Evolutionary conservation across 2,329 filamentous ascomycete species (phyloP), one percentile per base, ranked within the genome.

Genomic region (Pseudogymnoascus verrucosus): DNA sequence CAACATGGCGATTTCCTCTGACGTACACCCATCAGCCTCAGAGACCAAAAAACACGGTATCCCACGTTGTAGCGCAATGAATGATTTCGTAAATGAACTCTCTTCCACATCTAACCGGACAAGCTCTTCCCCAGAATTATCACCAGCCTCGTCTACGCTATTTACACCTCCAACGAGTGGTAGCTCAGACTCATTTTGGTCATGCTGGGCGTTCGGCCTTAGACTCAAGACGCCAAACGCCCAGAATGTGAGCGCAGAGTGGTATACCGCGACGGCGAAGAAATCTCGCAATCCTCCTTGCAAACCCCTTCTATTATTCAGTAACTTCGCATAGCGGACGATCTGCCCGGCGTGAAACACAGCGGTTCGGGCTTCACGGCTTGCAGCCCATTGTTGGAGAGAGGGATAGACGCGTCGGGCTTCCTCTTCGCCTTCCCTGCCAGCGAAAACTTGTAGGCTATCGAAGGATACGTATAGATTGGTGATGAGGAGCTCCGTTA

Each of bases 331-430:
- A 42, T 83, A 81, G 6, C 85, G 81, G 4, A 90, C 71, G 1
- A 89, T 79, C 72, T 89, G 88, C 0, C 85, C 87, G 1, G 88
- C 88, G 67, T 88, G 85, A 82, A 84, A 90, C 0, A 89, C 71
- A 8, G 86, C 83, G 65, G 83, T 81, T 28, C 86, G 79, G 6
- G 85, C 81, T 21, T 84, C 80, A 1, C 76, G 69, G 40, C 78
- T 85, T 36, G 78, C 77, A 0, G 79, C 79, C 86, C 86, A 89
- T 26, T 83, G 78, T 64, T 83, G 80, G 6, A 89, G 75, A 0
- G 80, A 76, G 0, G 84, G 81, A 66, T 85, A 86, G 12, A 85
- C 79, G 5, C 80, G 75, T 3, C 83, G 79, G 3, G 87, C 86
- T 70, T 89, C 84, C 36, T 88, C 85, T 65, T 86, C 82, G 23